Conservation (phyloP, 108 stramenopile species). For the Hondaea fermentalgiana region DNA sequence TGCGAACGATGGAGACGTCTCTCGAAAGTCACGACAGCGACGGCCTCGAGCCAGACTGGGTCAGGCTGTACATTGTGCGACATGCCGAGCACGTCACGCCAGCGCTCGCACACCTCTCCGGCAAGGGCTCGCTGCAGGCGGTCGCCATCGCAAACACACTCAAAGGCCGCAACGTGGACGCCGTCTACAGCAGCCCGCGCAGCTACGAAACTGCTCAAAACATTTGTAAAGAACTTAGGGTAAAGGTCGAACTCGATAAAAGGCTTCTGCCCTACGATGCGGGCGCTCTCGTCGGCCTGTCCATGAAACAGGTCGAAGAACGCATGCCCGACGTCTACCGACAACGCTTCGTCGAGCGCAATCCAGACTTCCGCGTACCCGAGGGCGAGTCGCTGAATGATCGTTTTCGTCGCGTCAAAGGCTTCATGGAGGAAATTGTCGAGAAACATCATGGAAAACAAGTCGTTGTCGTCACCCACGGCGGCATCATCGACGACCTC, state of each 20-base stretch:
- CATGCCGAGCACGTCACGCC: slow-evolving; percentile 9
- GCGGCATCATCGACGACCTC: slow-evolving; percentile 6
- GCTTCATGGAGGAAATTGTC: background rate
- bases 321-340: background rate
- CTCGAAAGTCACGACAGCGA: background rate
- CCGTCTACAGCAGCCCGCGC: background rate
- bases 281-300: background rate
- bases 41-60: background rate
- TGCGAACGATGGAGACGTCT: background rate
- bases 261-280: background rate
- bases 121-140: slow-evolving; percentile 15
- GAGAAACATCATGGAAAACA: background rate
- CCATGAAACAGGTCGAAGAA: background rate
- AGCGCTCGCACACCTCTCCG: background rate
- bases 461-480: slow-evolving; percentile 1
- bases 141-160: background rate
- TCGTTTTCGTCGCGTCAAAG: background rate
- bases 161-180: background rate
- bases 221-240: background rate
- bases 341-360: slow-evolving; percentile 5
- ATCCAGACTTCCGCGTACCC: background rate
- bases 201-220: background rate
- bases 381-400: slow-evolving; percentile 14
- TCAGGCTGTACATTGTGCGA: background rate
- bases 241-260: background rate